Evolutionary conservation across 768 basidiomycete genomes (phyloP), one percentile per base, ranked within the genome.

Genomic region (Lentinula lateritia): DNA sequence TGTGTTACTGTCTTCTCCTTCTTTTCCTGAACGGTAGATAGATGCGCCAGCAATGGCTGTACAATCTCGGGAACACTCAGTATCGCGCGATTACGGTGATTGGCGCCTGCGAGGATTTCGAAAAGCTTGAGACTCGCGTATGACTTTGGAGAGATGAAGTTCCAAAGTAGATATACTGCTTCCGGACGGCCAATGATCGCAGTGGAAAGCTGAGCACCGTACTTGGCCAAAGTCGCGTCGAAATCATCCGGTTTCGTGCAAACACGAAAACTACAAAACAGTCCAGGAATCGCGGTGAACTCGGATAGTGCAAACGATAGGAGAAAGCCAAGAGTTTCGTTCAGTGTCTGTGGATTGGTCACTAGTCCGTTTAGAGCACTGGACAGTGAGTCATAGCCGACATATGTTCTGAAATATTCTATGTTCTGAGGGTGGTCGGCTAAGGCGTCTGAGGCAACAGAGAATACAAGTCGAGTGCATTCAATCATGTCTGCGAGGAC

Each of bases 11-110:
- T 77, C 32, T 82, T 81, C 68, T 89, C 87, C 62, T 75, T 50
- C 60, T 53, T 65, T 56, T 65, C 66, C 20, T 18, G 28, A 5
- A 18, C 41, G 3, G 65, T 64, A 60, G 70, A 76, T 67, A 85
- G 83, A 20, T 78, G 73, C 23, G 73, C 68, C 58, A 89, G 83
- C 0, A 89, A 74, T 9, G 82, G 77, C 1, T 75, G 71, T 34
- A 85, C 77, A 6, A 92, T 71, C 6, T 82, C 83, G 15, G 86
- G 70, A 64, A 77, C 83, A 66, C 83, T 85, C 50, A 93, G 74
- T 9, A 89, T 73, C 9, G 84, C 87, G 20, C 85, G 84, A 67
- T 93, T 93, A 39, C 87, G 77, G 70, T 92, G 92, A 61, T 78
- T 85, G 35, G 79, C 75, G 6, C 75, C 75, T 5, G 83, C 80